Conservation (phyloP, 2,329 filamentous ascomycete genomes). For the Chrysoporthe deuterocubensis region DNA sequence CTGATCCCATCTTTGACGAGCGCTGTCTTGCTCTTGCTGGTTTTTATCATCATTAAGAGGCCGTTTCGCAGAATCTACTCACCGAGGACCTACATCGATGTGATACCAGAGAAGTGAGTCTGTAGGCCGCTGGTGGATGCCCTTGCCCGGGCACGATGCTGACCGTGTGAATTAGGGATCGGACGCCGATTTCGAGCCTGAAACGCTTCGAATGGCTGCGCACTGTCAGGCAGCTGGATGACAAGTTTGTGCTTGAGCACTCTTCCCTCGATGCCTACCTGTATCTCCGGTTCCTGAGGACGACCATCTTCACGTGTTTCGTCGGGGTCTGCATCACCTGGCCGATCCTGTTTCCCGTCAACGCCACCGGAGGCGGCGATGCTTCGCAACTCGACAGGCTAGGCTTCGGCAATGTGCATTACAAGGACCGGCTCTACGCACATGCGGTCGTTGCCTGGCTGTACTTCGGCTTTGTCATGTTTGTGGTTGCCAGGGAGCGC, state of each 20-base stretch:
- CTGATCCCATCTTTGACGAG: conserved; percentile 30
- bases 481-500: conserved; percentile 85
- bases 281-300: conserved; percentile 85
- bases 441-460: conserved; percentile 81
- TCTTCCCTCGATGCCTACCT: conserved; percentile 92
- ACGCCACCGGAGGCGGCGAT: conserved; percentile 75
- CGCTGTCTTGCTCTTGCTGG: conserved; percentile 27
- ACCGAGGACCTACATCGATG: conserved; percentile 32
- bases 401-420: conserved; percentile 54
- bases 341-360: conserved; percentile 83
- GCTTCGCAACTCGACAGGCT: conserved; percentile 70
- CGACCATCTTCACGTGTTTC: conserved; percentile 74
- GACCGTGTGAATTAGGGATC: conserved; percentile 19
- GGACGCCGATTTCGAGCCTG: conserved; percentile 27
- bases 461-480: conserved; percentile 87
- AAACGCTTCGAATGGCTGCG: conserved; percentile 28
- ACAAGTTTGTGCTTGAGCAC: conserved; percentile 66
- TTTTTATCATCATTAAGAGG: conserved; percentile 30
- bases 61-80: conserved; percentile 31
- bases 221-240: conserved; percentile 26
- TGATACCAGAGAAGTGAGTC: conserved; percentile 31
- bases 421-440: conserved; percentile 73
- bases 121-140: no score
- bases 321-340: conserved; percentile 82
- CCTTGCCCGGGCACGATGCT: neutral